Percentiles rank a stretch among this genome's conserved stretches.
Conservation (phyloP, 352 stramenopile species). For the Phytophthora sp. region DNA sequence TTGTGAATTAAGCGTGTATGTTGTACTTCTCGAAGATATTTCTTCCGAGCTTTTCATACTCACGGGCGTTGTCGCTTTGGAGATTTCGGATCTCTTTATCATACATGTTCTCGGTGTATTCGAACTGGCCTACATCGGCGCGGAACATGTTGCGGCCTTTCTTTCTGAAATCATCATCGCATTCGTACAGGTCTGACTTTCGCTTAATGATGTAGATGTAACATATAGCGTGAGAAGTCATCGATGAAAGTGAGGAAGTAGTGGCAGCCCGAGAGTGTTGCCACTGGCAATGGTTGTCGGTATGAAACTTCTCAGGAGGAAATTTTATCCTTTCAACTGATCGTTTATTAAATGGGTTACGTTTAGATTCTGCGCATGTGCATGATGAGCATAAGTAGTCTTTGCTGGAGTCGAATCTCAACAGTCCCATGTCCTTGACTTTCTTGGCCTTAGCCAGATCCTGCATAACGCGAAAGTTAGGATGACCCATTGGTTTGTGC, state of each 20-base stretch:
- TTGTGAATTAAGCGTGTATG: background rate
- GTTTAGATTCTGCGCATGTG: slow-evolving; percentile 18
- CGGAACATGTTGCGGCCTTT: no score
- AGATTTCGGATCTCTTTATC: background rate
- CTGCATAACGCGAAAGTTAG: slow-evolving; percentile 2
- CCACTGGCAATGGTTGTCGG: slow-evolving; percentile 15
- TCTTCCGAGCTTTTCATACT: background rate
- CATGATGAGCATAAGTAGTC: slow-evolving; percentile 22
- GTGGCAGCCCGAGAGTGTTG: slow-evolving; percentile 12
- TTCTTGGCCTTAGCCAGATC: background rate
- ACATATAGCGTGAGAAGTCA: no score
- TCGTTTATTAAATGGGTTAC: slow-evolving; percentile 26
- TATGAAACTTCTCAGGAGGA: slow-evolving; percentile 25
- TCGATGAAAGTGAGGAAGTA: no score
- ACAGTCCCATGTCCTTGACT: background rate
- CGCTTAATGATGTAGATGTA: no score
- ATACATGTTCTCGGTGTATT: background rate
- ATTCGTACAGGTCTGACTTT: no score
- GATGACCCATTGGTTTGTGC: background rate
- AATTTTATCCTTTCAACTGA: slow-evolving; percentile 19
- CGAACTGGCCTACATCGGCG: background rate
- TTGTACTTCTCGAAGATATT: background rate
- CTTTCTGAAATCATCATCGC: no score
- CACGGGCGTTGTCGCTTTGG: background rate
- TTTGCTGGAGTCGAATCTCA: background rate